Conservation (phyloP, 257 asterid species). For the Asclepias syriaca region DNA sequence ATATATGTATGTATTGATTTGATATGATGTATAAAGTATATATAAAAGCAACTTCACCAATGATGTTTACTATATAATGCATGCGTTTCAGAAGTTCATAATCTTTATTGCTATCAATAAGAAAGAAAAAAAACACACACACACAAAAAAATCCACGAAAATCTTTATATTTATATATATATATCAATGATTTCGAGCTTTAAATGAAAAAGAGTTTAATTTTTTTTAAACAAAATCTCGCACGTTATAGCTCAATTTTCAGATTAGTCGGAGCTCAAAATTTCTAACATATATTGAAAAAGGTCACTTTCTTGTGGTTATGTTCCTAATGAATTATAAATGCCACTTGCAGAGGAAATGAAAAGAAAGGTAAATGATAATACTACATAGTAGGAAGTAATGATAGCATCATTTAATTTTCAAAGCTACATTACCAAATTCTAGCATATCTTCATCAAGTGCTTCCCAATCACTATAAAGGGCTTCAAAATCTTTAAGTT, state of each 20-base stretch:
- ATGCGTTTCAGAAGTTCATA: not conserved
- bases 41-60: not conserved
- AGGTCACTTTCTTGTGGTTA: not conserved
- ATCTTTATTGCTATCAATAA: not conserved
- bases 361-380: not conserved
- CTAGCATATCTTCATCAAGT: not conserved
- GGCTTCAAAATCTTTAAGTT: not conserved
- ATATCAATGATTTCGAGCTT: not conserved
- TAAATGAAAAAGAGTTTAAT: no score
- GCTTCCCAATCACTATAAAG: not conserved
- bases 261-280: no score
- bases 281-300: no score
- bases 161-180: not conserved
- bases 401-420: not conserved
- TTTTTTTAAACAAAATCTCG: no score
- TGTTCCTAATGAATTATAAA: not conserved
- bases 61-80: slow-evolving; percentile 2
- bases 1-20: not conserved
- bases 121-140: not conserved
- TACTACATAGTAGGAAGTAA: not conserved
- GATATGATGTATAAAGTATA: not conserved
- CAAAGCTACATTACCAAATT: not conserved
- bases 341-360: not conserved
- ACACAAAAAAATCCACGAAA: not conserved
- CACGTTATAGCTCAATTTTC: no score